These are phyloP conservation scores for Quercus parvula DNA, from an alignment of 306 rosid species.

Conservation along the genomic window DNA sequence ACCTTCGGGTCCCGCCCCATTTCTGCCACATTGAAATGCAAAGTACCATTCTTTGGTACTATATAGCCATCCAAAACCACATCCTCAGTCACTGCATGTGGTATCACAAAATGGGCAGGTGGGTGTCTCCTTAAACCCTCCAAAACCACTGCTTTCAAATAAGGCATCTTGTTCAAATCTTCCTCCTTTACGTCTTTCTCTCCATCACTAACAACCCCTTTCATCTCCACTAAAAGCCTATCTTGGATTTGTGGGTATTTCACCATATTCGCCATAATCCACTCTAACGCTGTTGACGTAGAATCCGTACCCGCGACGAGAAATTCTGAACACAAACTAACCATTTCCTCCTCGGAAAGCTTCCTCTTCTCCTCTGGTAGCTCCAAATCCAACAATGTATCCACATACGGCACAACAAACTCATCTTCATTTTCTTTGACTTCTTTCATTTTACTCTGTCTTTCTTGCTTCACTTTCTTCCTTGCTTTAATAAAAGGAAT, in stretches of 20 bases:
- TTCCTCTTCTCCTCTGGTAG: background rate
- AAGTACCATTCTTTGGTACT: too few species aligned
- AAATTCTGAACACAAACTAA: background rate
- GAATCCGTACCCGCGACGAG: background rate
- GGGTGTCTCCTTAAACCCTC: background rate
- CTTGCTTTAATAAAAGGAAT: background rate
- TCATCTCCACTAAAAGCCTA: background rate
- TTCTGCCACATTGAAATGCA: too few species aligned
- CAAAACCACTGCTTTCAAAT: background rate
- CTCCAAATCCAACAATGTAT: background rate
- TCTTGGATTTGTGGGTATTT: background rate
- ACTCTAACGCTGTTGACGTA: background rate
- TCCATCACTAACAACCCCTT: too few species aligned
- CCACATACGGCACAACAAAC: background rate
- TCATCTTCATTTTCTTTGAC: background rate
- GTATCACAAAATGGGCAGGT: background rate
- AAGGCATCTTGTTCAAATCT: background rate
- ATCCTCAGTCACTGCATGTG: background rate
- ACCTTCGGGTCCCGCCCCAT: constrained; percentile 12
- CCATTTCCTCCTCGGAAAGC: background rate
- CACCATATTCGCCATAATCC: constrained; percentile 5
- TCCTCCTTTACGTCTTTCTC: background rate
- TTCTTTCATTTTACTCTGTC: background rate
- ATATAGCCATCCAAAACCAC: background rate
- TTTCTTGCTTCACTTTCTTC: background rate